Base-by-base conservation (phyloP, 306 rosid genomes). In the Parietaria judaica region DNA sequence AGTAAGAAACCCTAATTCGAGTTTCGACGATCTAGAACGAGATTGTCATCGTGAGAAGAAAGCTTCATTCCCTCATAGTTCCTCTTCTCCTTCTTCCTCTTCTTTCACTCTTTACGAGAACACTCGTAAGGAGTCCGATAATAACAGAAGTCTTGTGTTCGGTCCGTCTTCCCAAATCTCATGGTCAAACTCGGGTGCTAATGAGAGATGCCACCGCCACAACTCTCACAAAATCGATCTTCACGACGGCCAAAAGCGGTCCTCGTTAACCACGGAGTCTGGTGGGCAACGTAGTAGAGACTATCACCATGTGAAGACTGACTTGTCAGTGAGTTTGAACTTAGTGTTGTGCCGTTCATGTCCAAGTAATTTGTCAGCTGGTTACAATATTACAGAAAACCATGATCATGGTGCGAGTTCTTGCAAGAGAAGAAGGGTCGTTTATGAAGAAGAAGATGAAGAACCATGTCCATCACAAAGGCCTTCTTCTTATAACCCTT, bases 1-100 rank as follows among this genome's bases (percentile, higher is more conserved):
- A 70, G 76, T 69, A 61, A 66, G 79, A 67, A 70, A 58, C 75
- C 71, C 89, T 75, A 86, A 74, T 90, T 85, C 85, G 82, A 83
- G 65, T 10, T 4, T 49, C 15, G 14, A n/a, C 53, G 10, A n/a
- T 49, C 45, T 5, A 0, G 51, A 64, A 16, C 59, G 63, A 47
- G 45, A n/a, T 8, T 64, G 15, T 39, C 51, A 67, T 65, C 46
- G 14, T 58, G 54, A 59, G 14, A 56, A 75, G 11, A 60, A 71
- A 66, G 51, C 67, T 55, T 45, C 70, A 60, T 65, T 54, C 53
- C 64, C 55, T 8, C 76, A 49, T n/a, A 1, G 13, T 23, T 23
- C 31, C 31, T 23, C 31, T 46, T 46, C 72, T 69, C 34, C 31
- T 67, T 59, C 8, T 55, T 66, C 47, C 43, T 66, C 71, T 50